Evolutionary conservation across 257 asterid species (phyloP).

Genomic region (Nyctanthes arbortristis): DNA sequence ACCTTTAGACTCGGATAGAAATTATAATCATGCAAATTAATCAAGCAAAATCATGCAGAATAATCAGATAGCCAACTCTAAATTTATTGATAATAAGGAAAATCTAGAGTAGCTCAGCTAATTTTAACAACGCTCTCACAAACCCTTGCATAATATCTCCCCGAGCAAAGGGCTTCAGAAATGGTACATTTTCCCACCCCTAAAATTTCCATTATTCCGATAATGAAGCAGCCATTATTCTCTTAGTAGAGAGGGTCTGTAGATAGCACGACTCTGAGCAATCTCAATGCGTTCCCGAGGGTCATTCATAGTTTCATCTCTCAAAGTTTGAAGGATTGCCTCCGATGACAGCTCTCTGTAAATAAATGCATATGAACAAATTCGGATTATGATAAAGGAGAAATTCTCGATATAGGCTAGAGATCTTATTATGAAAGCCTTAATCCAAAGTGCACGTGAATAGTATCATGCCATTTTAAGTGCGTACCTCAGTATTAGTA

Average conservation of each 20-base stretch:
- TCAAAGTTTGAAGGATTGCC: constrained; percentile 81
- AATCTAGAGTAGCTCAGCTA: no score
- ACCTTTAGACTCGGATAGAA: no score
- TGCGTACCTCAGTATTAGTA: constrained; percentile 56
- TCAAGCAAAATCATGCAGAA: no score
- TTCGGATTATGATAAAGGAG: background rate
- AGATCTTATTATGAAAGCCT: no score
- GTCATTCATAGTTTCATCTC: constrained; percentile 87
- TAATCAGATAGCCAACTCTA: no score
- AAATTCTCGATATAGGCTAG: background rate
- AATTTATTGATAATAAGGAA: no score
- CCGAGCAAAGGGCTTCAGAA: no score
- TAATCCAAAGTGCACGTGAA: no score
- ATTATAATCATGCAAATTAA: no score
- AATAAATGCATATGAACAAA: background rate
- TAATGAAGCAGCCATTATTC: constrained; percentile 12
- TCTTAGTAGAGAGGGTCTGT: constrained; percentile 80
- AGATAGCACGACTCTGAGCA: constrained; percentile 75
- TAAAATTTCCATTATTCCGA: background rate
- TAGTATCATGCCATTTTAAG: background rate
- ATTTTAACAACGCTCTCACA: no score
- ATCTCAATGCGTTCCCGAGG: constrained; percentile 91
- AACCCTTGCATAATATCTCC: no score
- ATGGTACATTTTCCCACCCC: background rate
- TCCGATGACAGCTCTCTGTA: constrained; percentile 56